Percentiles rank a stretch among this genome's conserved stretches.
Conservation (phyloP, 306 rosid genomes). For the Geum urbanum region DNA sequence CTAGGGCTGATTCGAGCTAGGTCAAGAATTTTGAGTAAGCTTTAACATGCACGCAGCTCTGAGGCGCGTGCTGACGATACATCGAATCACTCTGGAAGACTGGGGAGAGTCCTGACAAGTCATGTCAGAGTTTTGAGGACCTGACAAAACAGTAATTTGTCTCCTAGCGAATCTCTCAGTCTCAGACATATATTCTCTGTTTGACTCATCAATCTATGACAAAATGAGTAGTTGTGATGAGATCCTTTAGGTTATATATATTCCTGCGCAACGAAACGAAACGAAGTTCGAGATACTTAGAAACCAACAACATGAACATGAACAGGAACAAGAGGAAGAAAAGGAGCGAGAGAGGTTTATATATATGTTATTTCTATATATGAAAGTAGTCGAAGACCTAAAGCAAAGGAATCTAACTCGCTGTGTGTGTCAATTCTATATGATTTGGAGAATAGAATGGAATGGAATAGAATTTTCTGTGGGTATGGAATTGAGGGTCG, state of each 20-base stretch:
- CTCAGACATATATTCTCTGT: constrained; percentile 8
- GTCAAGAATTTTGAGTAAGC: background rate
- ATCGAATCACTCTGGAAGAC: constrained; percentile 4
- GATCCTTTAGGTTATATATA: too few relatives aligned
- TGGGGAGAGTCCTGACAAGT: background rate
- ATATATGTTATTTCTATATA: background rate
- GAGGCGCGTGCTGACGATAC: constrained; percentile 8
- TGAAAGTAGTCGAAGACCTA: constrained; percentile 5
- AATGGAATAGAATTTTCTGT: constrained; percentile 7
- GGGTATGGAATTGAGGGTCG: constrained; percentile 7
- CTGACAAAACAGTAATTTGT: constrained; percentile 8
- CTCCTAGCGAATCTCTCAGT: background rate
- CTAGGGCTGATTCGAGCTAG: background rate
- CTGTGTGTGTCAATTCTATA: background rate
- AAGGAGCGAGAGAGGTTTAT: background rate
- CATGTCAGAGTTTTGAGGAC: constrained; percentile 3
- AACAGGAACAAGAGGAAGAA: background rate
- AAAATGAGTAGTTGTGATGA: background rate
- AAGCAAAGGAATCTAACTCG: background rate
- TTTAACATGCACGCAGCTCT: constrained; percentile 3
- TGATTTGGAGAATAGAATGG: background rate
- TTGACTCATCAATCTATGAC: constrained; percentile 5
- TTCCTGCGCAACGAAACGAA: too few relatives aligned
- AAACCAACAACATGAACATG: background rate
- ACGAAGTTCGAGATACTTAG: background rate